These are phyloP conservation scores for Ogataea methanolica DNA, from an alignment of 805 yeast species.

Conservation along the genomic window DNA sequence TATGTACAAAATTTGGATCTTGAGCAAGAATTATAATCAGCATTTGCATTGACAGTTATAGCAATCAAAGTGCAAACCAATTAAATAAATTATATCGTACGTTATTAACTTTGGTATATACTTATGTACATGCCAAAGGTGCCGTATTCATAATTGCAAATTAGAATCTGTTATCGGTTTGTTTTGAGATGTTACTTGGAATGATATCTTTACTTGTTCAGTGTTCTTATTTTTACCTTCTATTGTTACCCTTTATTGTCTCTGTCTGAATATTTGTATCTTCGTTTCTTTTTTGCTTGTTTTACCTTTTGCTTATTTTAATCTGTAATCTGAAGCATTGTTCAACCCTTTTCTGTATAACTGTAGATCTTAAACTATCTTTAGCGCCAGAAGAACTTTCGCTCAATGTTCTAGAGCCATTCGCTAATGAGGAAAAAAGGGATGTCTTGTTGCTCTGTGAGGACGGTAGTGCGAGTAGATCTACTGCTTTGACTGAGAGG, in stretches of 20 bases:
- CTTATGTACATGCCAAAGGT: background rate
- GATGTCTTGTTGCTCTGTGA: background rate
- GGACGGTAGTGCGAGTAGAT: slow-evolving; percentile 8
- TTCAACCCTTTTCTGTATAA: too few relatives aligned
- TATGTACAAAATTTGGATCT: slow-evolving; percentile 37
- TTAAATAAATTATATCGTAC: background rate
- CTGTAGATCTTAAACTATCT: too few relatives aligned
- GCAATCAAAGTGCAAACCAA: slow-evolving; percentile 6
- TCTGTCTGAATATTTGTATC: too few relatives aligned
- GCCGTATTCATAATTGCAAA: background rate
- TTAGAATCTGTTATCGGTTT: background rate
- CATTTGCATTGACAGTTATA: slow-evolving; percentile 47
- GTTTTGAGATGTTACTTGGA: background rate
- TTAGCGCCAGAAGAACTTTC: too few relatives aligned
- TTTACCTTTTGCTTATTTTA: too few relatives aligned
- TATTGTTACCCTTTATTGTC: too few relatives aligned
- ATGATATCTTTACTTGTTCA: background rate
- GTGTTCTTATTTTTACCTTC: background rate
- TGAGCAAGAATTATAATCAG: slow-evolving; percentile 65
- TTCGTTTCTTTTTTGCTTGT: too few relatives aligned
- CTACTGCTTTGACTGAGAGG: slow-evolving; percentile 31
- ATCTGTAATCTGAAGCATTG: too few relatives aligned
- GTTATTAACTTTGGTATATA: background rate
- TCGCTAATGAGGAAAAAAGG: too few relatives aligned
- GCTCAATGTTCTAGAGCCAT: too few relatives aligned